phyloP scores from a whole-genome alignment of 805 yeast species.

The Starmerella stigmatis region DNA sequence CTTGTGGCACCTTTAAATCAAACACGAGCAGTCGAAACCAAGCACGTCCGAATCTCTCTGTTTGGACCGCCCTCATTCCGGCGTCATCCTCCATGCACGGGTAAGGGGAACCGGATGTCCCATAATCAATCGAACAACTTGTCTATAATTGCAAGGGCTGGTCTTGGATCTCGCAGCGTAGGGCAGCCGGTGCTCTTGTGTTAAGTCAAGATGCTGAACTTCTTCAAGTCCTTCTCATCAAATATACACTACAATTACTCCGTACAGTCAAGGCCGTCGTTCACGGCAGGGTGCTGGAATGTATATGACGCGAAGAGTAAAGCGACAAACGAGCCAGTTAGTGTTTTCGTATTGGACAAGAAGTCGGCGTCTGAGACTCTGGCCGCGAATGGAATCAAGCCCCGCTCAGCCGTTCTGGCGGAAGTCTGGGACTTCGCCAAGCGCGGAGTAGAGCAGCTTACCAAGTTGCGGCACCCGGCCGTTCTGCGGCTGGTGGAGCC shows the following conservation, averaged over 20 bases:
- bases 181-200: neutral
- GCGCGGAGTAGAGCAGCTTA: constrained; percentile 57
- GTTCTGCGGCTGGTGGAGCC: constrained; percentile 77
- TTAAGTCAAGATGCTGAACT: constrained; percentile 21
- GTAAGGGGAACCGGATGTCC: no score
- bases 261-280: constrained; percentile 59
- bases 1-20: no score
- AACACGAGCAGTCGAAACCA: no score
- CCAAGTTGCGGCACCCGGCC: constrained; percentile 83
- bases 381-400: constrained; percentile 40
- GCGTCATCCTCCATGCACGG: no score
- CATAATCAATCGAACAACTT: no score
- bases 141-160: no score
- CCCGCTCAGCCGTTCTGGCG: constrained; percentile 40
- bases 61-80: no score
- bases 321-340: constrained; percentile 39
- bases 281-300: constrained; percentile 71
- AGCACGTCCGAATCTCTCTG: no score
- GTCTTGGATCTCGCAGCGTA: no score
- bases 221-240: constrained; percentile 25
- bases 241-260: constrained; percentile 41
- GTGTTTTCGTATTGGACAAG: constrained; percentile 82
- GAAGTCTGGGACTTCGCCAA: constrained; percentile 59
- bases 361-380: constrained; percentile 54
- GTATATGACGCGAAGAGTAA: constrained; percentile 72